A percentile compares a stretch with the other conserved stretches of the same genome.
phyloP scores from a whole-genome alignment of 805 yeast species.

The Hanseniaspora thailandica region DNA sequence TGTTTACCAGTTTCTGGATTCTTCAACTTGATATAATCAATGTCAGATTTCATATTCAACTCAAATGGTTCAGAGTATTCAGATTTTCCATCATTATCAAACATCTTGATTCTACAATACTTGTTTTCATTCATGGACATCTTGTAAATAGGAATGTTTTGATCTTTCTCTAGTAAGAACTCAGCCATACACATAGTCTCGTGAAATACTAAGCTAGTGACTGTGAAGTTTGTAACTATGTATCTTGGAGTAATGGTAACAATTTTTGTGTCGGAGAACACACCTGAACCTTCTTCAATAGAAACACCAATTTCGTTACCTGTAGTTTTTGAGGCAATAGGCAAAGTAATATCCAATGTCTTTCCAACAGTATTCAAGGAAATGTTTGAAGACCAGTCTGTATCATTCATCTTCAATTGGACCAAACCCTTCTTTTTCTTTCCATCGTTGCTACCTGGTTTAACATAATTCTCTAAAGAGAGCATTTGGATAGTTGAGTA shows the following conservation, averaged over 20 bases:
- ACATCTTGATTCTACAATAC: conserved; percentile 48
- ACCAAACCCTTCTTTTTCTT: conserved; percentile 56
- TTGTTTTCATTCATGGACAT: conserved; percentile 43
- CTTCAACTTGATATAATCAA: conserved; percentile 69
- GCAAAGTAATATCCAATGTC: conserved; percentile 44
- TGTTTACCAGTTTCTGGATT: conserved; percentile 52
- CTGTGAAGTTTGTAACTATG: conserved; percentile 52
- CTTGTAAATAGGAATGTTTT: conserved; percentile 49
- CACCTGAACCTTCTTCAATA: conserved; percentile 75
- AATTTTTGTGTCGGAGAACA: conserved; percentile 63
- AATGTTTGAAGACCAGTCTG: conserved; percentile 59
- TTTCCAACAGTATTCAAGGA: conserved; percentile 90
- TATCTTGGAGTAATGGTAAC: conserved; percentile 76
- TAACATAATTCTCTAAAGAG: conserved; percentile 40
- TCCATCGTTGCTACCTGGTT: conserved; percentile 30
- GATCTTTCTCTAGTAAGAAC: conserved; percentile 36
- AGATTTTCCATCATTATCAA: conserved; percentile 31
- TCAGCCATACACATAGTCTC: conserved; percentile 55
- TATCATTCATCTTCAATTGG: conserved; percentile 49
- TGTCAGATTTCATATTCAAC: conserved; percentile 44
- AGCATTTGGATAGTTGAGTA: conserved; percentile 60
- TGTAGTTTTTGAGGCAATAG: conserved; percentile 37
- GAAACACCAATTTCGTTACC: conserved; percentile 70
- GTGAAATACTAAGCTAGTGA: conserved; percentile 44
- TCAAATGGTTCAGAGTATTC: conserved; percentile 83